A percentile compares a stretch with the other conserved stretches of the same genome.
These are phyloP conservation scores for Jimgerdemannia flammicorona DNA, from an alignment of 192 early-diverging fungal genomes.

Conservation along the genomic window DNA sequence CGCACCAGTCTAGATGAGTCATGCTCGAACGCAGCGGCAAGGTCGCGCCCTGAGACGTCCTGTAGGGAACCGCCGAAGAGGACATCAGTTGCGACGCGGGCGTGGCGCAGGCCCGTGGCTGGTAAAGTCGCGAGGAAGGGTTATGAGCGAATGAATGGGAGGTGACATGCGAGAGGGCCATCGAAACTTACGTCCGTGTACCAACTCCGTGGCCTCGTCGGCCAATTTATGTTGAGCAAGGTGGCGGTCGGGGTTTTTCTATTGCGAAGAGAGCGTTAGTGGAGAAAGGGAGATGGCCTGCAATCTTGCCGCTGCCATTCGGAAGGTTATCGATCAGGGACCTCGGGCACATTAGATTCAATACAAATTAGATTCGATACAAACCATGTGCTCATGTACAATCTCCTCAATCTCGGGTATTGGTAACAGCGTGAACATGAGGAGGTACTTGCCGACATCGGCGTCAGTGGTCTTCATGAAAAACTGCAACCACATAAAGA, in stretches of 20 bases:
- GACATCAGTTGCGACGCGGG: slow-evolving; percentile 67
- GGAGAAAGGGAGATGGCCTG: neutral
- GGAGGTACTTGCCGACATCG: slow-evolving; percentile 72
- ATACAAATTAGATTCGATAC: neutral
- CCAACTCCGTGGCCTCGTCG: slow-evolving; percentile 80
- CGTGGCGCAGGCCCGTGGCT: slow-evolving; percentile 56
- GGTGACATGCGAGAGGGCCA: neutral
- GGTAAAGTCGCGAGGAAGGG: neutral
- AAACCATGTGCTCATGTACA: slow-evolving; percentile 65
- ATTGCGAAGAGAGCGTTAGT: neutral
- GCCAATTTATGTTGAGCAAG: slow-evolving; percentile 76
- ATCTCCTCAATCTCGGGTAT: slow-evolving; percentile 52
- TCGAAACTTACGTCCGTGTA: slow-evolving; percentile 67
- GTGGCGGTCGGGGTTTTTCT: slow-evolving; percentile 62
- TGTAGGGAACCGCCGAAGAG: slow-evolving; percentile 64
- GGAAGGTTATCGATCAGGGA: neutral
- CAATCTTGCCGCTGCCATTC: neutral
- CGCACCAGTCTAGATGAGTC: slow-evolving; percentile 55
- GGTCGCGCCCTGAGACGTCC: slow-evolving; percentile 42
- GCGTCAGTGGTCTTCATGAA: slow-evolving; percentile 82
- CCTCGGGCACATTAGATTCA: neutral
- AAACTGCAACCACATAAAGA: slow-evolving; percentile 45
- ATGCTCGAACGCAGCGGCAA: slow-evolving; percentile 69
- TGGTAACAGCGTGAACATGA: slow-evolving; percentile 79
- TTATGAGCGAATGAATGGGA: slow-evolving; percentile 1